phyloP scores from a whole-genome alignment of 352 stramenopile genomes.

The Peronospora tabacina region DNA sequence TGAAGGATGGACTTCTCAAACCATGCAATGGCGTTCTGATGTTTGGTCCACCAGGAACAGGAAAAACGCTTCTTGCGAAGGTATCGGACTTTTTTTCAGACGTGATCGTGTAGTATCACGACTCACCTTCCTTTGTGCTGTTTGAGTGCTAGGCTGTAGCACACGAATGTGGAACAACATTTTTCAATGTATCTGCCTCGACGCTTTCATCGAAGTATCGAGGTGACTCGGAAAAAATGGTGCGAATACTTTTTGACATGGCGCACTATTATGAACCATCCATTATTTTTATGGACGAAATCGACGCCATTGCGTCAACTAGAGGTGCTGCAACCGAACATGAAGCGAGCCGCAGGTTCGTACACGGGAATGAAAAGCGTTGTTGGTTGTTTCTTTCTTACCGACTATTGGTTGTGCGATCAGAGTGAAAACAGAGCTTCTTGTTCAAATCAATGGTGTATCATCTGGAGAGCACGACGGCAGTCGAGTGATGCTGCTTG shows the following conservation, averaged over 20 bases:
- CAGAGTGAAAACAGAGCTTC: constrained; percentile 95
- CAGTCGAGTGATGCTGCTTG: constrained; percentile 88
- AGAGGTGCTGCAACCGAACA: constrained; percentile 73
- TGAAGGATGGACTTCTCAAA: constrained; percentile 64
- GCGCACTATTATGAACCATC: constrained; percentile 94
- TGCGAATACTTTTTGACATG: constrained; percentile 97
- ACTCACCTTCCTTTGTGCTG: neutral
- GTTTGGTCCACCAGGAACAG: constrained; percentile 84
- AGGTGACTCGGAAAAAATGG: constrained; percentile 93
- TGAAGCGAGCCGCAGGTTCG: constrained; percentile 70
- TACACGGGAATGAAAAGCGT: neutral
- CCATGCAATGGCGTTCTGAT: constrained; percentile 79
- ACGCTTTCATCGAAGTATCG: constrained; percentile 90
- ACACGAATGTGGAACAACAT: constrained; percentile 94
- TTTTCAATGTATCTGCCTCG: constrained; percentile 95
- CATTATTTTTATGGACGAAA: constrained; percentile 99
- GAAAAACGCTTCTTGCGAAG: constrained; percentile 86
- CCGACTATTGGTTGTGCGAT: neutral
- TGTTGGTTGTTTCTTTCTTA: constrained; percentile 1
- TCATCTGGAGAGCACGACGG: constrained; percentile 39
- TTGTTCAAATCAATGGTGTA: constrained; percentile 97
- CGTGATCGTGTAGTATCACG: neutral
- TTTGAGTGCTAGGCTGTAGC: constrained; percentile 62
- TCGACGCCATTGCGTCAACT: constrained; percentile 89
- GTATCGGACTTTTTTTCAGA: constrained; percentile 10